Conservation (phyloP, 306 rosid species). For the Argentina anserina region DNA sequence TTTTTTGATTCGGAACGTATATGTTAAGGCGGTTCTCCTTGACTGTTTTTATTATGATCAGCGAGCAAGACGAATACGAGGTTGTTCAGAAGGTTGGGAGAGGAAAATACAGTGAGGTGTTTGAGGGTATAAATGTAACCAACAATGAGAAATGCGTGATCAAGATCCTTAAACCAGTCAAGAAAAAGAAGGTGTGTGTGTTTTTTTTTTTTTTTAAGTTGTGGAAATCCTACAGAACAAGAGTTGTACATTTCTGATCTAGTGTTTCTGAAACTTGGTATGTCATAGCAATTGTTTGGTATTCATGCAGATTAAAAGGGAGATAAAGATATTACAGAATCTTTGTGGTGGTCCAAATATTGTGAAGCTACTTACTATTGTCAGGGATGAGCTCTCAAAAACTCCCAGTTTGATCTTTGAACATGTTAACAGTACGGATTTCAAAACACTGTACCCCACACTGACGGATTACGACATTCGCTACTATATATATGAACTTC, state of each 20-base stretch:
- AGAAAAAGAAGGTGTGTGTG: conserved; percentile 32
- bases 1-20: background rate
- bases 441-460: conserved; percentile 40
- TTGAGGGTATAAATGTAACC: conserved; percentile 32
- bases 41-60: background rate
- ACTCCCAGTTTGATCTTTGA: conserved; percentile 47
- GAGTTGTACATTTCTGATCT: too few species aligned
- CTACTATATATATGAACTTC: conserved; percentile 44
- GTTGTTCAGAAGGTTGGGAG: conserved; percentile 34
- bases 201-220: background rate
- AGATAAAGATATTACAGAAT: conserved; percentile 49
- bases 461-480: conserved; percentile 47
- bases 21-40: background rate
- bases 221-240: background rate
- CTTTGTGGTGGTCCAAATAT: conserved; percentile 45
- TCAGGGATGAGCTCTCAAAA: conserved; percentile 42
- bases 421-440: conserved; percentile 44
- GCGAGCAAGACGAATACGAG: conserved; percentile 37
- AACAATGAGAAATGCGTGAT: conserved; percentile 27
- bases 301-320: conserved; percentile 39
- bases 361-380: conserved; percentile 43
- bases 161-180: conserved; percentile 37
- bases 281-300: background rate
- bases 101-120: conserved; percentile 37
- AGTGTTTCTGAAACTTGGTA: background rate